These are phyloP conservation scores for Paracamarosporium sp. DNA, from an alignment of 2,329 filamentous ascomycete genomes.

Conservation along the genomic window DNA sequence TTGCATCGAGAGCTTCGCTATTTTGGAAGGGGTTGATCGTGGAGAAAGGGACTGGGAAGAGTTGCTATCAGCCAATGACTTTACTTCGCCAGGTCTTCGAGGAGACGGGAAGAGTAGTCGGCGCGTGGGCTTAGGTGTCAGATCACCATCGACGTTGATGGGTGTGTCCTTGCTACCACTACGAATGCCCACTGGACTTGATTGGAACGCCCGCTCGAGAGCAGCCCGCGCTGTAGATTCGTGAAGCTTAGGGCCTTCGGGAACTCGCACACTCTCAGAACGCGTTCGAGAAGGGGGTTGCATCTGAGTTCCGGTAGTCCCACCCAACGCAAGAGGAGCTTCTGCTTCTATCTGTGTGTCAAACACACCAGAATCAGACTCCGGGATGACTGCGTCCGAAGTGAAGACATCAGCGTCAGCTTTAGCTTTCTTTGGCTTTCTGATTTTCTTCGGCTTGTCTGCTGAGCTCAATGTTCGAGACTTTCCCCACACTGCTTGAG, in stretches of 20 bases:
- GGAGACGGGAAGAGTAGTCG: slow-evolving; percentile 80
- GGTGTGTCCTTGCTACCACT: slow-evolving; percentile 53
- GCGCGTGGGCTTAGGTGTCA: slow-evolving; percentile 69
- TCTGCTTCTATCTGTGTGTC: slow-evolving; percentile 17
- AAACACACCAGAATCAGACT: slow-evolving; percentile 33
- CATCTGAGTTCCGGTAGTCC: slow-evolving; percentile 18
- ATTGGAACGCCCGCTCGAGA: slow-evolving; percentile 64
- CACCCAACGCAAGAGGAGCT: slow-evolving; percentile 13
- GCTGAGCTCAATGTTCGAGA: slow-evolving; percentile 49
- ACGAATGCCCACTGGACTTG: slow-evolving; percentile 63
- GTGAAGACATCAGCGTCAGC: slow-evolving; percentile 55
- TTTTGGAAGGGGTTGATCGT: background rate
- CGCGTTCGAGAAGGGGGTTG: slow-evolving; percentile 17
- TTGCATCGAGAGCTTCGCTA: slow-evolving; percentile 30
- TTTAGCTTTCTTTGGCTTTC: slow-evolving; percentile 49
- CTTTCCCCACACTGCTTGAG: slow-evolving; percentile 76
- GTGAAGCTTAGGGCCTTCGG: slow-evolving; percentile 15
- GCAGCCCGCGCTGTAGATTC: slow-evolving; percentile 41
- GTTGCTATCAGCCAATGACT: slow-evolving; percentile 63
- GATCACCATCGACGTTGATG: slow-evolving; percentile 56
- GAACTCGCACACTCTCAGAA: slow-evolving; percentile 16
- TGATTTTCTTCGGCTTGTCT: slow-evolving; percentile 47
- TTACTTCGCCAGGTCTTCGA: slow-evolving; percentile 68
- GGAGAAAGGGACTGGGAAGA: slow-evolving; percentile 12
- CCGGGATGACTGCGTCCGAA: slow-evolving; percentile 39